phyloP scores from a whole-genome alignment of 108 stramenopile genomes.

The Thalassiosira profunda region DNA sequence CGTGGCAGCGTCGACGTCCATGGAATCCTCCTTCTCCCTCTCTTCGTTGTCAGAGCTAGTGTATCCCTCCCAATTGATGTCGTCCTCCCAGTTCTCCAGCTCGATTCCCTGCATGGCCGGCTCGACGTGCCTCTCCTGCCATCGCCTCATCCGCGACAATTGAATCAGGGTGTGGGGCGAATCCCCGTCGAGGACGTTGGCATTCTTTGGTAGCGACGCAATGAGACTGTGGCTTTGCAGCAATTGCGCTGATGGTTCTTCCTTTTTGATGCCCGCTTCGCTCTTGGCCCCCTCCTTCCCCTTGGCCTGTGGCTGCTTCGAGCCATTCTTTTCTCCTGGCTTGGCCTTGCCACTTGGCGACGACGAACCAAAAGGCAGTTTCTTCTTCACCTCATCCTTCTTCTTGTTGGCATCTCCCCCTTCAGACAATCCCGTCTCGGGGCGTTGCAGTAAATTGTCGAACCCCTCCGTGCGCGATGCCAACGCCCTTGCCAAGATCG shows the following conservation, averaged over 20 bases:
- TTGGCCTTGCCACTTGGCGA: too few species aligned
- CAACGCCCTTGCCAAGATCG: conserved; percentile 31
- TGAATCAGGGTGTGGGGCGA: conserved; percentile 21
- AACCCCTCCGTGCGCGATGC: conserved; percentile 36
- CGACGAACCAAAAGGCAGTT: too few species aligned
- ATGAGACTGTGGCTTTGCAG: not conserved
- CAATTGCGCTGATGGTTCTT: not conserved
- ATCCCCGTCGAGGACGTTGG: conserved; percentile 33
- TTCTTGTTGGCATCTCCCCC: conserved; percentile 16
- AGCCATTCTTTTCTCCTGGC: conserved; percentile 43
- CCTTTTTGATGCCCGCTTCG: conserved; percentile 36
- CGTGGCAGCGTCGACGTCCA: not conserved
- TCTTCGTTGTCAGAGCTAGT: conserved; percentile 22
- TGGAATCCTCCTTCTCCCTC: conserved; percentile 1
- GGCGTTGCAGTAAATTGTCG: conserved; percentile 20
- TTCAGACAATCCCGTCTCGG: conserved; percentile 31
- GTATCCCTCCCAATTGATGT: conserved; percentile 84
- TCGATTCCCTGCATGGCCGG: conserved; percentile 74
- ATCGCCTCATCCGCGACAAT: conserved; percentile 32
- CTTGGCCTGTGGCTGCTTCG: conserved; percentile 36
- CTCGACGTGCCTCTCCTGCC: conserved; percentile 41
- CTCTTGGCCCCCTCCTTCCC: conserved; percentile 45
- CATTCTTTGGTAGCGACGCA: not conserved
- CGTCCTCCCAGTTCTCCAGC: conserved; percentile 83
- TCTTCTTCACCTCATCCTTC: conserved; percentile 28